Conservation (phyloP, 2,329 filamentous ascomycete genomes). For the Stagonosporopsis chrysanthemi region DNA sequence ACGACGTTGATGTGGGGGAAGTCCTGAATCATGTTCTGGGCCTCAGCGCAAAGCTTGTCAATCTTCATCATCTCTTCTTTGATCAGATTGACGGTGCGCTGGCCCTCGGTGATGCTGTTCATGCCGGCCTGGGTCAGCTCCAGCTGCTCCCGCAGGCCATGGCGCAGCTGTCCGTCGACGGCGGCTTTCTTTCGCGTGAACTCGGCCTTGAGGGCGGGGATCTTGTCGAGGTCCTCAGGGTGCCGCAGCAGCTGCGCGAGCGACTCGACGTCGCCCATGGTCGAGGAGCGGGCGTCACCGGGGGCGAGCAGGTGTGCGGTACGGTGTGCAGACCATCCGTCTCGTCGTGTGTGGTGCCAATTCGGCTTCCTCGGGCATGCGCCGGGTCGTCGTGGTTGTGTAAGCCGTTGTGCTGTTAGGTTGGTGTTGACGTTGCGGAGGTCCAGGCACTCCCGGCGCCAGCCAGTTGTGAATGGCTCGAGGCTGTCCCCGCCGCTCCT, state of each 20-base stretch:
- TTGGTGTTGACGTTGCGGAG: background rate
- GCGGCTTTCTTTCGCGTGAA: slow-evolving; percentile 93
- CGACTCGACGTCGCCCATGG: slow-evolving; percentile 68
- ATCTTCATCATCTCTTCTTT: slow-evolving; percentile 99
- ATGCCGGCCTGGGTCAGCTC: slow-evolving; percentile 95
- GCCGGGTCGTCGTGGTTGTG: background rate
- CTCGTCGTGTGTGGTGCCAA: background rate
- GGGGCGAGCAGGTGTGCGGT: background rate
- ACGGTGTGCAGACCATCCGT: background rate
- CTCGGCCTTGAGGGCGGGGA: slow-evolving; percentile 85
- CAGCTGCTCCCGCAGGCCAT: slow-evolving; percentile 88
- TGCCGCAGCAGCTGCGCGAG: slow-evolving; percentile 93
- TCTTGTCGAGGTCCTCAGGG: slow-evolving; percentile 97
- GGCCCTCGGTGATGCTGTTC: slow-evolving; percentile 84
- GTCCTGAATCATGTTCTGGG: slow-evolving; percentile 96
- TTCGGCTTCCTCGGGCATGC: background rate
- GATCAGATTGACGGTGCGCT: slow-evolving; percentile 89
- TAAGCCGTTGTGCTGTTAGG: background rate
- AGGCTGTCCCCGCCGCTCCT: background rate
- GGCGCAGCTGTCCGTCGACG: slow-evolving; percentile 88
- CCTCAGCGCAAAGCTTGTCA: slow-evolving; percentile 95
- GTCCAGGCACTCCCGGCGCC: background rate
- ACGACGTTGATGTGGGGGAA: slow-evolving; percentile 92
- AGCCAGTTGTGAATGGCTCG: background rate
- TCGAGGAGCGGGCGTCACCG: background rate